Evolutionary conservation across 106 monocot genomes (phyloP).

Genomic region (Acorus gramineus): DNA sequence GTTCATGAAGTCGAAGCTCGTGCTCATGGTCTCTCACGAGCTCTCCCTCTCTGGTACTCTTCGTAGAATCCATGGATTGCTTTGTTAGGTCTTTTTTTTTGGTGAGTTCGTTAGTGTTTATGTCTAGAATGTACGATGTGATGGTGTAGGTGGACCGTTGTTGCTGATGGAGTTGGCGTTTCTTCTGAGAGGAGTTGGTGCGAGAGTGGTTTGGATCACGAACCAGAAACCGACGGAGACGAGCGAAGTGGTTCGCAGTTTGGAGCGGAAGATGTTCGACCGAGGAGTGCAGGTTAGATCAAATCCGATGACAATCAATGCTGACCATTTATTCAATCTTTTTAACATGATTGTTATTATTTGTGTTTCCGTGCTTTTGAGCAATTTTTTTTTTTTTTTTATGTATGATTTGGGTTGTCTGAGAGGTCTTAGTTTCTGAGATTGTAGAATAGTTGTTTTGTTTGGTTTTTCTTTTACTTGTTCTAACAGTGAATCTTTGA

Average conservation of each 20-base stretch:
- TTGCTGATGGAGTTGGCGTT: conserved; percentile 94
- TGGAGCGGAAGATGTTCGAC: conserved; percentile 79
- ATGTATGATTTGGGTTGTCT: too few species aligned
- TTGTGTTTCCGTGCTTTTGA: too few species aligned
- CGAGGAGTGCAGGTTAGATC: conserved; percentile 60
- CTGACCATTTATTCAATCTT: too few species aligned
- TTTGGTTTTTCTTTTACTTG: too few species aligned
- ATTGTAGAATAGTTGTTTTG: too few species aligned
- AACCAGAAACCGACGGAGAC: conserved; percentile 47
- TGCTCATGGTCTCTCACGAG: conserved; percentile 91
- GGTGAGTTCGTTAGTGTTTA: neutral
- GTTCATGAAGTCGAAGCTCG: conserved; percentile 72
- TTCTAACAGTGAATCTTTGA: too few species aligned
- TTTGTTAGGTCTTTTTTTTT: neutral
- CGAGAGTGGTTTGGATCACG: conserved; percentile 72
- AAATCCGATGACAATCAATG: too few species aligned
- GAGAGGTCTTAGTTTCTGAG: too few species aligned
- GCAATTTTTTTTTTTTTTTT: too few species aligned
- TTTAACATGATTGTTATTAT: too few species aligned
- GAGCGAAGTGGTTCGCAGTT: conserved; percentile 45
- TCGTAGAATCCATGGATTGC: too few species aligned
- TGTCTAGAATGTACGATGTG: neutral
- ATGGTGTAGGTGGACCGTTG: conserved; percentile 73
- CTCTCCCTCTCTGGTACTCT: conserved; percentile 79
- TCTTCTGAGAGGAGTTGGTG: conserved; percentile 65